A percentile compares a stretch with the other conserved stretches of the same genome.
phyloP scores from a whole-genome alignment of 2,329 filamentous ascomycete species.

The Lachnellula arida region DNA sequence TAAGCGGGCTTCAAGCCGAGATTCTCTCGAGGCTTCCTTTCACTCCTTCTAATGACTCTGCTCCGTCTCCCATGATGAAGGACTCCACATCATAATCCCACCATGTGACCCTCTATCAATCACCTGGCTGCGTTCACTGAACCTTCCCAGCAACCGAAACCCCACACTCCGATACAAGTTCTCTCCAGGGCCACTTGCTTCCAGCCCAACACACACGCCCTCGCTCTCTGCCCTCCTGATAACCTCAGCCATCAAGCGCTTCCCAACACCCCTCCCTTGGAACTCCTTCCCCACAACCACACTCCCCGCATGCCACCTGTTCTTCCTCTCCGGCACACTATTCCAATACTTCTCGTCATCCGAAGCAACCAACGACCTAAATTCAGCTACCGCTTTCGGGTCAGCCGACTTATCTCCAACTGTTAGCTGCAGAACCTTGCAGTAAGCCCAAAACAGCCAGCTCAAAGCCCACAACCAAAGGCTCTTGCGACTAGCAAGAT shows the following conservation, averaged over 20 bases:
- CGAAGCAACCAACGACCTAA: slow-evolving; percentile 2
- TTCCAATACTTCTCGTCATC: slow-evolving; percentile 18
- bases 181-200: slow-evolving; percentile 22
- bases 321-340: slow-evolving; percentile 12
- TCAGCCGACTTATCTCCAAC: slow-evolving; percentile 8
- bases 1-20: too few species aligned
- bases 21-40: neutral
- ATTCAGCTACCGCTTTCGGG: slow-evolving; percentile 2
- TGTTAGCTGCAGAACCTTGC: slow-evolving; percentile 5
- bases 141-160: slow-evolving; percentile 18
- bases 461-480: slow-evolving; percentile 1
- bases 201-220: slow-evolving; percentile 20
- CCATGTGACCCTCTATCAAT: slow-evolving; percentile 1
- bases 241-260: slow-evolving; percentile 25
- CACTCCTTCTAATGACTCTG: neutral
- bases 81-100: slow-evolving; percentile 14
- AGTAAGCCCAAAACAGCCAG: slow-evolving; percentile 5
- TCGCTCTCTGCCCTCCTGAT: slow-evolving; percentile 22
- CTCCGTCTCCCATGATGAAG: neutral
- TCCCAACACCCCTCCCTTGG: slow-evolving; percentile 24
- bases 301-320: slow-evolving; percentile 26
- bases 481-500: slow-evolving; percentile 8
- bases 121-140: neutral
- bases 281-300: slow-evolving; percentile 19
- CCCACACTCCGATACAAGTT: slow-evolving; percentile 23